Base-by-base conservation (phyloP, 805 yeast species). In the Metschnikowia reukaufii region DNA sequence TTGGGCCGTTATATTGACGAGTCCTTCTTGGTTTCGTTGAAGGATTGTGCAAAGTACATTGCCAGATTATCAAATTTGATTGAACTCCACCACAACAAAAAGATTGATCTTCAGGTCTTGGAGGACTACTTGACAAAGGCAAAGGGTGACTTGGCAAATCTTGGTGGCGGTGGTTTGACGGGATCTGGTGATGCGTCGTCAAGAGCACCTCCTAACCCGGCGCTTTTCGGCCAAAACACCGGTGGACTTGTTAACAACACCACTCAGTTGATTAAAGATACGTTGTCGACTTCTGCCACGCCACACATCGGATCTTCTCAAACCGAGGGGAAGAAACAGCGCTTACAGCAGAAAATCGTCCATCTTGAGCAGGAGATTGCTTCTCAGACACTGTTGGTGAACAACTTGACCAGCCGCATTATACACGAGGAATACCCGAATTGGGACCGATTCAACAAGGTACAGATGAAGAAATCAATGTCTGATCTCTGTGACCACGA, bases 31-130 rank as follows among this genome's bases (percentile, higher is more conserved):
- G 86, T 88, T 1, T 82, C 95, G 10, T 68, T 94, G 54, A 85
- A 87, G 55, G 98, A 94, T 65, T 76, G 94, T 66, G 89, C 92
- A 52, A 91, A 88, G 66, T 94, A 70, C 50, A 71, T 73, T 39
- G 60, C 72, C 4, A 63, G 70, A 25, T 61, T 73, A 39, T 67
- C 74, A 58, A 80, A 77, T 51, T 69, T 92, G 48, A 78, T 94
- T 44, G 90, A 86, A 60, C 75, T 87, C 47, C 89, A 92, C 54
- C 98, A 92, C 60, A 90, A 89, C 61, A 91, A 91, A 64, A 91
- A 88, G 57, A 79, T 92, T 21, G 99, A 92, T 63, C 84, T 85
- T 59, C 97, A 94, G 61, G 95, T 87, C 42, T 72, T 92, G 36
- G 79, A 81, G 33, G 95, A 86, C 45, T 92, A 92, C 66, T 70